Base-by-base conservation (phyloP, 805 yeast genomes). In the Ogataea zsoltii region DNA sequence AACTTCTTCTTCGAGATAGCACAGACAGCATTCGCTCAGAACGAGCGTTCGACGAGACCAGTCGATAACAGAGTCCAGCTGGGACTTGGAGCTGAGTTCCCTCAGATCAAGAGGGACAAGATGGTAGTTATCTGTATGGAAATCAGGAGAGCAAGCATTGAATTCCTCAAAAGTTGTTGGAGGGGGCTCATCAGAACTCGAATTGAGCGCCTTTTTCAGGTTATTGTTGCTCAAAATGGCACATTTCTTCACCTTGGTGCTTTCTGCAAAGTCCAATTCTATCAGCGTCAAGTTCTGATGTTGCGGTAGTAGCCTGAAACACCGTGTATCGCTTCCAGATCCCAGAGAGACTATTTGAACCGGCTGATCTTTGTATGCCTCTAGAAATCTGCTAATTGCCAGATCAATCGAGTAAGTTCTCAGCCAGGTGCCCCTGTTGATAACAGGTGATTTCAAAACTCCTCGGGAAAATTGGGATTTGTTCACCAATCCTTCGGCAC, bases 251-350 rank as follows among this genome's bases (percentile, higher is more conserved):
- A 77, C 63, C 46, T 63, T 65, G 6, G 74, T 72, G 13, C 83
- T 74, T 33, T 67, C 76, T 9, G 75, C 75, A 57, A 85, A 85
- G 62, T 86, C 95, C 17, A 83, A 58, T 58, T 86, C 95, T 48
- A 75, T 70, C 54, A 81, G 80, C 2, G 54, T 56, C 28, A 83
- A 50, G 32, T 56, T 51, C 3, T 55, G 47, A 38, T 66, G 42
- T 4, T 61, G 37, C 6, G 66, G 57, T 33, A 85, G 61, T 13
- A 80, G 49, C 9, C 70, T 62, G 58, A 86, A 85, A 13, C 77
- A 74, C 42, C 92, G 61, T 0, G 94, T 84, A 56, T 87, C 95
- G 13, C 88, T 83, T 4, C 95, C 95, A 2, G 91, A 83, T 0
- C 95, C 95, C n/a, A 86, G 59, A 1, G 89, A 83, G 1, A 87